Conservation (phyloP, 2,329 filamentous ascomycete species). For the Sclerotinia spermophila region DNA sequence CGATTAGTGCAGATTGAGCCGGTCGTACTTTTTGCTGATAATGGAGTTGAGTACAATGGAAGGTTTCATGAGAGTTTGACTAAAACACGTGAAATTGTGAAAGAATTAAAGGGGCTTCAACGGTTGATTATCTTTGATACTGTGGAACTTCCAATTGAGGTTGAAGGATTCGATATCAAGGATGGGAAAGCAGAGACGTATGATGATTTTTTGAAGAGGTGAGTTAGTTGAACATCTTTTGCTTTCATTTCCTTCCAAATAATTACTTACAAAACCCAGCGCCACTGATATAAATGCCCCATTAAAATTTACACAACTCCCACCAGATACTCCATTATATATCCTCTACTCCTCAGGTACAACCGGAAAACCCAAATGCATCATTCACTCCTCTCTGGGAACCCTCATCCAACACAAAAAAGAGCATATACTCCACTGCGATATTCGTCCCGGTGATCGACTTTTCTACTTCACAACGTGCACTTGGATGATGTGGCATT, state of each 20-base stretch:
- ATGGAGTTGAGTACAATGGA: conserved; percentile 85
- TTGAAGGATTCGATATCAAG: conserved; percentile 23
- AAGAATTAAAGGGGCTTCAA: conserved; percentile 58
- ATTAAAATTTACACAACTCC: conserved; percentile 70
- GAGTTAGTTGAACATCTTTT: conserved; percentile 5
- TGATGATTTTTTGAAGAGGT: conserved; percentile 42
- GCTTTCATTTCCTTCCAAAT: conserved; percentile 26
- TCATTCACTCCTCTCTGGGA: conserved; percentile 86
- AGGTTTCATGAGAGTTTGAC: conserved; percentile 76
- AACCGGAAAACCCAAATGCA: conserved; percentile 83
- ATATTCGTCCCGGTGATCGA: conserved; percentile 66
- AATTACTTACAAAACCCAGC: conserved; percentile 24
- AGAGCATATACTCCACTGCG: conserved; percentile 84
- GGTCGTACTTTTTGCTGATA: conserved; percentile 73
- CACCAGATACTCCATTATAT: conserved; percentile 84
- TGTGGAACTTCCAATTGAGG: conserved; percentile 41
- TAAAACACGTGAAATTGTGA: conserved; percentile 76
- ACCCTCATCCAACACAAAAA: conserved; percentile 97
- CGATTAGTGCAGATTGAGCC: conserved; percentile 82
- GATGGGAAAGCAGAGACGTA: conserved; percentile 42
- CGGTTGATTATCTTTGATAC: conserved; percentile 73
- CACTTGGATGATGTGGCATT: conserved; percentile 99
- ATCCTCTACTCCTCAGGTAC: conserved; percentile 93
- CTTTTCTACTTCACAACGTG: conserved; percentile 94
- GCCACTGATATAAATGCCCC: conserved; percentile 35